Percentiles rank a stretch among this genome's conserved stretches.
phyloP scores from a whole-genome alignment of 2,329 filamentous ascomycete genomes.

The Westerdykella sp. region DNA sequence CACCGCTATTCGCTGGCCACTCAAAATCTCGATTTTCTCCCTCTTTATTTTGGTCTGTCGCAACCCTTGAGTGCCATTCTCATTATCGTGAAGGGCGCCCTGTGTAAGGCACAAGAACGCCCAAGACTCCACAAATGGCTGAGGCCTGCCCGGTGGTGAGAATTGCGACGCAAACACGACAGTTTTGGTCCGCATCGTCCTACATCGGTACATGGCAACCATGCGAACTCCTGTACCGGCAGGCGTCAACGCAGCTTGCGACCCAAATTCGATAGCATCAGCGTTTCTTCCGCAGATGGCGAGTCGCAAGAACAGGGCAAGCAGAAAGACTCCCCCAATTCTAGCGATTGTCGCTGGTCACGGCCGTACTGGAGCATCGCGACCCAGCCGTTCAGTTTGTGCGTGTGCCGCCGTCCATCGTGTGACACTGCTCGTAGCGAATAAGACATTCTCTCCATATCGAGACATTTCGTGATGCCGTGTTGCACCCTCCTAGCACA shows the following conservation, averaged over 20 bases:
- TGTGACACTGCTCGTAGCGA: conserved; percentile 19
- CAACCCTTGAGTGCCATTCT: conserved; percentile 20
- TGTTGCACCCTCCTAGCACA: conserved; percentile 14
- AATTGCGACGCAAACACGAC: conserved; percentile 24
- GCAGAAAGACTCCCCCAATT: conserved; percentile 7
- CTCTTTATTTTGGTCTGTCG: conserved; percentile 1
- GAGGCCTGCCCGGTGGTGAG: conserved; percentile 12
- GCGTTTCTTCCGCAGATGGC: no score
- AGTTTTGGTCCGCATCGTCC: conserved; percentile 13
- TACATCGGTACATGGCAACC: no score
- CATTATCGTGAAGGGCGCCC: conserved; percentile 26
- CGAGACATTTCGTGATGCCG: conserved; percentile 5
- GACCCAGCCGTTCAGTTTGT: conserved; percentile 12
- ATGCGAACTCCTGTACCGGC: no score
- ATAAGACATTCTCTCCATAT: conserved; percentile 23
- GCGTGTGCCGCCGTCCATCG: conserved; percentile 13
- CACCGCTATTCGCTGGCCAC: conserved; percentile 24
- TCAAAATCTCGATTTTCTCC: conserved; percentile 19
- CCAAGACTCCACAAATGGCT: conserved; percentile 17
- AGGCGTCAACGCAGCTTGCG: no score
- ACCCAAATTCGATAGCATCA: no score
- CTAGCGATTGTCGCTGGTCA: conserved; percentile 7
- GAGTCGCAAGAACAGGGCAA: conserved; percentile 7
- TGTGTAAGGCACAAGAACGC: conserved; percentile 21
- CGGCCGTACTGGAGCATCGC: conserved; percentile 2